Conservation (phyloP, 192 early-diverging fungal species). For the Rhizoclosmatium sp. region DNA sequence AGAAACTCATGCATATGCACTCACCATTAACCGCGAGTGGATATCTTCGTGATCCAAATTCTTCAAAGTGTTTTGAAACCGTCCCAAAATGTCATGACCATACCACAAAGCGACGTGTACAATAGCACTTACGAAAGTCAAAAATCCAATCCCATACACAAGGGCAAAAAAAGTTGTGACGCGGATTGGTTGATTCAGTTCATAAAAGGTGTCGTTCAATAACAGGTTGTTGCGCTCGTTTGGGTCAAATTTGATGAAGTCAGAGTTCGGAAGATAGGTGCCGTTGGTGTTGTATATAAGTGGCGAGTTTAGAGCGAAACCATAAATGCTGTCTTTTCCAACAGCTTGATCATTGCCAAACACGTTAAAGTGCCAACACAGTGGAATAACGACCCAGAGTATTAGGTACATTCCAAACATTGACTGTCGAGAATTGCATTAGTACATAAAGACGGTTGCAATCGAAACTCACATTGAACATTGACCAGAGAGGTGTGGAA, state of each 20-base stretch:
- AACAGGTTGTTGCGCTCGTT: background rate
- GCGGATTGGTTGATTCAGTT: background rate
- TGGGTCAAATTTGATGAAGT: background rate
- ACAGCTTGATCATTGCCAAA: slow-evolving; percentile 10
- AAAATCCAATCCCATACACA: background rate
- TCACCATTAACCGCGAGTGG: slow-evolving; percentile 70
- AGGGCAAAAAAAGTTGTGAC: slow-evolving; percentile 4
- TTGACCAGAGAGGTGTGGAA: slow-evolving; percentile 27
- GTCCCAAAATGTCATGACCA: slow-evolving; percentile 8
- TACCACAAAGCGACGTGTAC: slow-evolving; percentile 21
- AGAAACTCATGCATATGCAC: background rate
- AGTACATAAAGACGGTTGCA: background rate
- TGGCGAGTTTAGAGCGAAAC: slow-evolving; percentile 11
- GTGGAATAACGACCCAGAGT: slow-evolving; percentile 14
- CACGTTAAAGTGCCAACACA: slow-evolving; percentile 1
- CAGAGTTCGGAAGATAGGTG: background rate
- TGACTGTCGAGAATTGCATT: background rate
- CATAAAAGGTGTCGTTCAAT: slow-evolving; percentile 19
- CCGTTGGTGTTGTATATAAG: slow-evolving; percentile 5
- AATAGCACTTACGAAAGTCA: background rate
- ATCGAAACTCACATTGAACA: slow-evolving; percentile 10
- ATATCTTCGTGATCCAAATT: slow-evolving; percentile 53
- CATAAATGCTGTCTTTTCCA: background rate
- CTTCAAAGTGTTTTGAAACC: background rate
- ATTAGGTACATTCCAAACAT: slow-evolving; percentile 9